These are phyloP conservation scores for Kodamaea ohmeri DNA, from an alignment of 1,139 yeast species.

Conservation along the genomic window DNA sequence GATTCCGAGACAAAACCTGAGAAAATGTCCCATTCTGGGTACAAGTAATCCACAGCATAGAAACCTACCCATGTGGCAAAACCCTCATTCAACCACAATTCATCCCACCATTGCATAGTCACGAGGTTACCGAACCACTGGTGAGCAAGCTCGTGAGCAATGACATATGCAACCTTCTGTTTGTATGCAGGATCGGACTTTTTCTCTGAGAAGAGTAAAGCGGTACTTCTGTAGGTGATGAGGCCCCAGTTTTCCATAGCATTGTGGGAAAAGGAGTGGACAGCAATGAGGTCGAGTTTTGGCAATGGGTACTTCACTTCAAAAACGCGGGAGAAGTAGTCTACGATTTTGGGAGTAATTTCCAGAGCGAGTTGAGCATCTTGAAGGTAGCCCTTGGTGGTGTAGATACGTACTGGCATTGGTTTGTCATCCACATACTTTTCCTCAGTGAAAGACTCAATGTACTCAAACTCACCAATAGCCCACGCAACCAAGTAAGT, in stretches of 20 bases:
- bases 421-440: constrained; percentile 42
- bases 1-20: constrained; percentile 67
- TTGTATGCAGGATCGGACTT: constrained; percentile 66
- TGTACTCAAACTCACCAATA: constrained; percentile 70
- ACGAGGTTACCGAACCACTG: constrained; percentile 94
- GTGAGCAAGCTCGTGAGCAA: constrained; percentile 87
- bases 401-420: constrained; percentile 69
- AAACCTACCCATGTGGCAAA: constrained; percentile 88
- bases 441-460: constrained; percentile 46
- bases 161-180: constrained; percentile 81
- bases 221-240: constrained; percentile 78
- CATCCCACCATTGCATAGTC: constrained; percentile 96
- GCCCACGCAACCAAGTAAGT: constrained; percentile 78
- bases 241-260: constrained; percentile 95
- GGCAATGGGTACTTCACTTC: constrained; percentile 70
- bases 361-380: constrained; percentile 66
- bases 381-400: constrained; percentile 64
- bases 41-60: constrained; percentile 71
- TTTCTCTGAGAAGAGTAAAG: constrained; percentile 62
- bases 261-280: constrained; percentile 73
- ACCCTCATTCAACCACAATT: constrained; percentile 88
- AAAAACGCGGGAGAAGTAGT: constrained; percentile 62
- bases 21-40: constrained; percentile 88
- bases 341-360: constrained; percentile 64
- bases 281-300: constrained; percentile 73